These are phyloP conservation scores for Lathyrus sativus DNA, from an alignment of 306 rosid species.

Conservation along the genomic window DNA sequence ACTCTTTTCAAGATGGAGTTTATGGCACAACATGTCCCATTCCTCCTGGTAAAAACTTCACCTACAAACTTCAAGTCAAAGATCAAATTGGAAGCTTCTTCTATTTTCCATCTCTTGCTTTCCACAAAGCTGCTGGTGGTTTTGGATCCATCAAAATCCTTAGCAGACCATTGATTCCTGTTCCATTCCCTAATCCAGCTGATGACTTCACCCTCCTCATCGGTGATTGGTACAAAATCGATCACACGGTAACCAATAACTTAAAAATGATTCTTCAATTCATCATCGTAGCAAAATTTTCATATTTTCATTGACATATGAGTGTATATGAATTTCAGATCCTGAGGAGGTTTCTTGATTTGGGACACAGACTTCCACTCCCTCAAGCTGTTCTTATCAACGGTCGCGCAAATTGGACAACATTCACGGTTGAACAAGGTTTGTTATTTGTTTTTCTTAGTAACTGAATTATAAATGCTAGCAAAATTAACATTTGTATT, in stretches of 20 bases:
- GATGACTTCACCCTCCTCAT: constrained; percentile 69
- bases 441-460: too few relatives aligned
- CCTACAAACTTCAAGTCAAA: constrained; percentile 83
- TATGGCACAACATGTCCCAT: constrained; percentile 89
- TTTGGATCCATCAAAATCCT: constrained; percentile 78
- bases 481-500: neutral
- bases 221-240: constrained; percentile 80
- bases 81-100: constrained; percentile 89
- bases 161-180: constrained; percentile 86
- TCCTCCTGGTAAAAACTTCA: constrained; percentile 87
- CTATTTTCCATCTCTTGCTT: constrained; percentile 85
- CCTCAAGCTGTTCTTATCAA: constrained; percentile 75
- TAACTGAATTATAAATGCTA: neutral
- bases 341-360: constrained; percentile 58
- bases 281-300: too few relatives aligned
- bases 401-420: constrained; percentile 65
- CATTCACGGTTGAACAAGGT: constrained; percentile 79
- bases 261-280: too few relatives aligned
- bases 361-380: constrained; percentile 74
- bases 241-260: constrained; percentile 56
- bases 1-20: constrained; percentile 84
- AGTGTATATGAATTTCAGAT: constrained; percentile 48
- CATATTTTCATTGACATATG: neutral
- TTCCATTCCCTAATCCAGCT: constrained; percentile 86
- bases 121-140: constrained; percentile 93